These are phyloP conservation scores for Boletus calvinii DNA, from an alignment of 1,284 basidiomycete genomes.

Conservation along the genomic window DNA sequence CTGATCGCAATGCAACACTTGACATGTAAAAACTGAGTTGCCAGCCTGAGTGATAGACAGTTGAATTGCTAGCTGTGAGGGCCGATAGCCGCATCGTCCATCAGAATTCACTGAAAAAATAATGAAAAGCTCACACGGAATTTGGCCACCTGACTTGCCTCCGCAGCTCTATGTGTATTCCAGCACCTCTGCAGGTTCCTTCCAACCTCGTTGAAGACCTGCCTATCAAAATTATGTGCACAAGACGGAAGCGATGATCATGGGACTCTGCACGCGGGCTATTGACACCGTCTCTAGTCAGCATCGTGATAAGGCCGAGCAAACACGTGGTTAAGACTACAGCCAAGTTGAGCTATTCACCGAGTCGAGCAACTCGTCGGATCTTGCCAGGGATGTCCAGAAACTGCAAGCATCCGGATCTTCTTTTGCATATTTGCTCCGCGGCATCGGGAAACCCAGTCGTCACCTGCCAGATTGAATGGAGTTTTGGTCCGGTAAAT, in stretches of 20 bases:
- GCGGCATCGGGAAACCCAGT: slow-evolving; percentile 13
- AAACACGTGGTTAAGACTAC: slow-evolving; percentile 4
- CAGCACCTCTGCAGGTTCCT: not conserved
- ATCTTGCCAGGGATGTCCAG: slow-evolving; percentile 21
- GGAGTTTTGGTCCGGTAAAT: slow-evolving; percentile 16
- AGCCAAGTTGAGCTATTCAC: not conserved
- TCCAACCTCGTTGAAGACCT: not conserved
- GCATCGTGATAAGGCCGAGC: not conserved
- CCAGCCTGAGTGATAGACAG: not conserved
- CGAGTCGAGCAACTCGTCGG: slow-evolving; percentile 10
- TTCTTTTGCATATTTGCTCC: slow-evolving; percentile 21
- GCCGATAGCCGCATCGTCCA: not conserved
- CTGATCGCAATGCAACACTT: too few relatives aligned
- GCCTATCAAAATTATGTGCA: not conserved
- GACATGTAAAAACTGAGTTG: too few relatives aligned
- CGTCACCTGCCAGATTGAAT: not conserved
- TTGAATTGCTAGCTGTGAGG: not conserved
- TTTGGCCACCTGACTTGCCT: slow-evolving; percentile 1
- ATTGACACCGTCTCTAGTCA: not conserved
- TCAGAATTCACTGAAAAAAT: not conserved
- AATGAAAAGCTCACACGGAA: not conserved
- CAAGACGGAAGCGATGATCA: not conserved
- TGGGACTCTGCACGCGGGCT: not conserved
- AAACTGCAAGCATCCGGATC: slow-evolving; percentile 18
- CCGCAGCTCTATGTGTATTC: not conserved